Evolutionary conservation across 2,329 filamentous ascomycete genomes (phyloP), one percentile per base, ranked within the genome.

Genomic region (Penicillium sp.): DNA sequence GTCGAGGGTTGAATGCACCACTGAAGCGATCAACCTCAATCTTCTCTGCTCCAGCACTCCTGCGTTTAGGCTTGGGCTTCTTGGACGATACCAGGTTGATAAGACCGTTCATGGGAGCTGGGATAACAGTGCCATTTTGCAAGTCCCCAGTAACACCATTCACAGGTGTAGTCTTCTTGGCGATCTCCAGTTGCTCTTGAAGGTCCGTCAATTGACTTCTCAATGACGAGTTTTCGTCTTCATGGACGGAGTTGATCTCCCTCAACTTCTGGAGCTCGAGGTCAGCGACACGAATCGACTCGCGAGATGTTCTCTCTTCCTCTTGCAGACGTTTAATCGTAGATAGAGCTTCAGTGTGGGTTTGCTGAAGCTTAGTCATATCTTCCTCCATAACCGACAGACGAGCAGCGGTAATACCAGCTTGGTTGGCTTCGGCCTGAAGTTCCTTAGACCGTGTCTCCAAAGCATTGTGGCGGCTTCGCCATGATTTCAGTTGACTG

Each of bases 31-130:
- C 93, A 65, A 90, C 79, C 47, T 93, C 89, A 65, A 90, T 88
- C 59, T 85, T 85, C 72, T 97, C 92, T 18, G 89, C 88, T 47
- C 91, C 93, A 57, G 91, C 92, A 72, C 93, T 97, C 63, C 94
- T 85, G 68, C 94, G 69, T 63, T 78, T 77, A 1, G 73, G 83
- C 81, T 97, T 97, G 43, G 92, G 91, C 77, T 96, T 97, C 85
- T 97, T 97, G 50, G 91, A 93, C 2, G 93, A 90, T 24, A 99
- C 94, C 33, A 99, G 81, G 73, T 97, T 99, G 81, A 99, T 97
- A 60, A 99, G 84, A 43, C 91, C 92, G 68, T 82, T 89, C 28
- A 83, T 78, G 54, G 82, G 79, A 42, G 84, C 75, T 50, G 83
- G 79, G 48, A 73, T 71, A 52, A 74, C 69, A 50, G 74, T 76